phyloP scores from a whole-genome alignment of 352 stramenopile genomes.

The Phytophthora fragariaefolia region DNA sequence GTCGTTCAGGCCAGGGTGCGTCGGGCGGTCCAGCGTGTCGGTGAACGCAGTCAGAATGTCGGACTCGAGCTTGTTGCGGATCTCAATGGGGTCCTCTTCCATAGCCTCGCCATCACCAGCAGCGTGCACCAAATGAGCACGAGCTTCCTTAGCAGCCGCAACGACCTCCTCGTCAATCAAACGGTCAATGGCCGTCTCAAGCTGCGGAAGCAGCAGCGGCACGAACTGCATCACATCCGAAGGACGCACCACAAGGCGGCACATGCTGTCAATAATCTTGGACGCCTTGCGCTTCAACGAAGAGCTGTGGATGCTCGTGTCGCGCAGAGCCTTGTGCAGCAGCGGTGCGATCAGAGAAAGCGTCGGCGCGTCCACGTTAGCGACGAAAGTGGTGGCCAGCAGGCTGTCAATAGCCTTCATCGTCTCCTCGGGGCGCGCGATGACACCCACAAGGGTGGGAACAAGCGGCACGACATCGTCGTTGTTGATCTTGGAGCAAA shows the following conservation, averaged over 20 bases:
- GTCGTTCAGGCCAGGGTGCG: conserved; percentile 55
- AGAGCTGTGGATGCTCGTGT: conserved; percentile 92
- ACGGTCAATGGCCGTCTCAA: conserved; percentile 92
- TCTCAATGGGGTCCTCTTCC: conserved; percentile 64
- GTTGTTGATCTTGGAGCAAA: conserved; percentile 92
- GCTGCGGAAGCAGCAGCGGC: conserved; percentile 90
- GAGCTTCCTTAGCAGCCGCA: conserved; percentile 62
- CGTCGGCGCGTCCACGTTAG: conserved; percentile 91
- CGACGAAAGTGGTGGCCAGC: conserved; percentile 93
- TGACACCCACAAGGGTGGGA: conserved; percentile 90
- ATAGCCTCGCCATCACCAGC: conserved; percentile 57
- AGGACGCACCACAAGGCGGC: conserved; percentile 83
- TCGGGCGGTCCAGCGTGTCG: conserved; percentile 51
- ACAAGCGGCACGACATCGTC: conserved; percentile 91
- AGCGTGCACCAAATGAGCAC: conserved; percentile 61
- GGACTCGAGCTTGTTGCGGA: conserved; percentile 57
- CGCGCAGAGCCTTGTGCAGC: conserved; percentile 89
- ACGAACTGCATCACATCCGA: conserved; percentile 93
- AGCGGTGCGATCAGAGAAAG: conserved; percentile 92
- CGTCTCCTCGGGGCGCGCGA: conserved; percentile 92
- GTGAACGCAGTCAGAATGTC: conserved; percentile 55
- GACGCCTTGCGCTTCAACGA: conserved; percentile 92
- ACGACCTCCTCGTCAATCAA: conserved; percentile 94
- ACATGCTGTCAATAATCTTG: conserved; percentile 95
- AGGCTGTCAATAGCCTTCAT: conserved; percentile 92